These are phyloP conservation scores for Neurospora sp. DNA, from an alignment of 495 filamentous ascomycete genomes.

Conservation along the genomic window DNA sequence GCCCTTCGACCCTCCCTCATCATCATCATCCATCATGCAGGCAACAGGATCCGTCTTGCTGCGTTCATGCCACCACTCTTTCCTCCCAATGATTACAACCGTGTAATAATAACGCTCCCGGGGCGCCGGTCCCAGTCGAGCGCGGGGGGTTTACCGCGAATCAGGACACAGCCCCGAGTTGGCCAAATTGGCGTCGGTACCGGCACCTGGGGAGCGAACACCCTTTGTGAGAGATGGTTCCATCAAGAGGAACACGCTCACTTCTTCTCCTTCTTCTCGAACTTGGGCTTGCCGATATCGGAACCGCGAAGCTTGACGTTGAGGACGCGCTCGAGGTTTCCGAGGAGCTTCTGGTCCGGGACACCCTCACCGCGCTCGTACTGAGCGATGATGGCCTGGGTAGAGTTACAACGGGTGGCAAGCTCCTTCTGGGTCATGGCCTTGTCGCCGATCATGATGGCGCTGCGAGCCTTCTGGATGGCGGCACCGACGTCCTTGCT, in stretches of 20 bases:
- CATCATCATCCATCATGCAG: neutral
- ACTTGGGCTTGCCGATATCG: constrained; percentile 68
- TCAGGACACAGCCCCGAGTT: neutral
- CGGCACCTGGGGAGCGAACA: neutral
- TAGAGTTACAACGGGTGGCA: constrained; percentile 88
- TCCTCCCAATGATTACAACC: neutral
- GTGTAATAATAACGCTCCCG: neutral
- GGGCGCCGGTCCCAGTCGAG: neutral
- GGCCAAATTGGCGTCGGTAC: neutral
- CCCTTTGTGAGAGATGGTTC: neutral
- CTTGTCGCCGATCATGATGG: constrained; percentile 56
- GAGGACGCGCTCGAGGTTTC: constrained; percentile 70
- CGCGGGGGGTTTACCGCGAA: neutral
- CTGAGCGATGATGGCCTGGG: constrained; percentile 64
- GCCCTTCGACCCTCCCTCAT: neutral
- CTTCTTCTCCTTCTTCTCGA: constrained; percentile 56
- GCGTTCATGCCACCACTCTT: neutral
- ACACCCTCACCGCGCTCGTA: constrained; percentile 75
- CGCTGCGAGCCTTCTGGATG: constrained; percentile 61
- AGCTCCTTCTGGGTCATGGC: constrained; percentile 92
- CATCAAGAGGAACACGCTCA: constrained; percentile 2
- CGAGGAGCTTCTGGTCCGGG: constrained; percentile 77
- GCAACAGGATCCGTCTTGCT: neutral
- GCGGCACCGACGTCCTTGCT: constrained; percentile 69
- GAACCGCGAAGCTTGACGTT: constrained; percentile 74